A percentile compares a stretch with the other conserved stretches of the same genome.
These are phyloP conservation scores for Casaregolazyma suthepensis DNA, from an alignment of 1,139 yeast genomes.

Conservation along the genomic window DNA sequence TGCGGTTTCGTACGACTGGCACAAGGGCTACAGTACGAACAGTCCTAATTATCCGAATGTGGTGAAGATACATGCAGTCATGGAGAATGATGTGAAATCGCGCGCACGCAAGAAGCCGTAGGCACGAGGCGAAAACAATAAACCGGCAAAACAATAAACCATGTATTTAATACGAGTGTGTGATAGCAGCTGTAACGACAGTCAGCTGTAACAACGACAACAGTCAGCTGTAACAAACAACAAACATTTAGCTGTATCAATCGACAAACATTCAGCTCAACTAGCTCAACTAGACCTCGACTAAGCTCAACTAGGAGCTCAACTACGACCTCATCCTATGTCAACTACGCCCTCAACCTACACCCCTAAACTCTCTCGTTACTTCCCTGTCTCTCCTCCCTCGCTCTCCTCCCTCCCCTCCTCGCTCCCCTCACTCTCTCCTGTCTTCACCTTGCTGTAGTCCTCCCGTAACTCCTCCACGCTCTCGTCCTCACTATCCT, in stretches of 20 bases:
- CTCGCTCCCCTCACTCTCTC: background rate
- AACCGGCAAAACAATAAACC: too few relatives aligned
- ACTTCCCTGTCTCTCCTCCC: background rate
- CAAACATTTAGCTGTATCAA: too few relatives aligned
- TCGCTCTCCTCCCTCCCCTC: background rate
- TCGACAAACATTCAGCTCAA: too few relatives aligned
- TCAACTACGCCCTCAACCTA: background rate
- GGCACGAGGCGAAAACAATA: background rate
- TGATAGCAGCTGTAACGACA: too few relatives aligned
- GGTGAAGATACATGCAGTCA: slow-evolving; percentile 76
- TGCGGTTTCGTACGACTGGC: slow-evolving; percentile 93
- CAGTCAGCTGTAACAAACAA: too few relatives aligned
- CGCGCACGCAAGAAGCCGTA: slow-evolving; percentile 35
- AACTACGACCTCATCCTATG: too few relatives aligned
- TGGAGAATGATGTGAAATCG: slow-evolving; percentile 82
- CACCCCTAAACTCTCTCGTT: background rate
- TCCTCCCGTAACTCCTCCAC: background rate
- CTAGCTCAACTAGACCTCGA: too few relatives aligned
- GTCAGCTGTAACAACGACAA: too few relatives aligned
- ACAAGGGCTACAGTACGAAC: slow-evolving; percentile 74
- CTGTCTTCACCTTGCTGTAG: background rate
- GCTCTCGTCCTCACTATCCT: background rate
- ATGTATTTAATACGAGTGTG: too few relatives aligned
- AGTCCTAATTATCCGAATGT: slow-evolving; percentile 68
- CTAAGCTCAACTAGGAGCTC: too few relatives aligned